These are phyloP conservation scores for Phaeodactylum tricornutum DNA, from an alignment of 108 stramenopile genomes.

Conservation along the genomic window DNA sequence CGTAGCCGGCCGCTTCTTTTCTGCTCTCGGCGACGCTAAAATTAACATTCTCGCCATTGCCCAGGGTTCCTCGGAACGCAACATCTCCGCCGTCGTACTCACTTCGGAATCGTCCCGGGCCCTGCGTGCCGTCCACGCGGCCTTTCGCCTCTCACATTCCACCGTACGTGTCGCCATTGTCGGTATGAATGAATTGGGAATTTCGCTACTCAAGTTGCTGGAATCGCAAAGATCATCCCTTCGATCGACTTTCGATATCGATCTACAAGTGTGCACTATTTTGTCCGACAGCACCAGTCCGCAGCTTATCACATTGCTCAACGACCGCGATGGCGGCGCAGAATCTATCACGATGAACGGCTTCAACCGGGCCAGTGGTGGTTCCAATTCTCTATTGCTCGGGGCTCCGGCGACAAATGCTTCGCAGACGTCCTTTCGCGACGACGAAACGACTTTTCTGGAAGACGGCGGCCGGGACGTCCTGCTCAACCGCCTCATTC, in stretches of 20 bases:
- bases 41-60: constrained; percentile 83
- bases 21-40: constrained; percentile 70
- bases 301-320: constrained; percentile 10
- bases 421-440: background rate
- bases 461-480: constrained; percentile 14
- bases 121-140: constrained; percentile 77
- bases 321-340: constrained; percentile 21
- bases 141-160: constrained; percentile 64
- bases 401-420: background rate
- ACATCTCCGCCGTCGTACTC: constrained; percentile 75
- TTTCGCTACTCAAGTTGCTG: constrained; percentile 45
- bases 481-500: constrained; percentile 20
- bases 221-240: constrained; percentile 41
- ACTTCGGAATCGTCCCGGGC: constrained; percentile 59
- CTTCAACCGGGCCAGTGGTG: constrained; percentile 3
- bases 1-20: constrained; percentile 78
- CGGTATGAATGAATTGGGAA: constrained; percentile 57
- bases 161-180: constrained; percentile 56
- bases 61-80: constrained; percentile 72
- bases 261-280: constrained; percentile 56
- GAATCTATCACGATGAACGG: constrained; percentile 40
- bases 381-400: background rate
- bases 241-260: constrained; percentile 47
- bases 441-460: background rate
- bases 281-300: constrained; percentile 17